Evolutionary conservation across 495 filamentous ascomycete genomes (phyloP).

Genomic region (Penicillium bialowiezense): DNA sequence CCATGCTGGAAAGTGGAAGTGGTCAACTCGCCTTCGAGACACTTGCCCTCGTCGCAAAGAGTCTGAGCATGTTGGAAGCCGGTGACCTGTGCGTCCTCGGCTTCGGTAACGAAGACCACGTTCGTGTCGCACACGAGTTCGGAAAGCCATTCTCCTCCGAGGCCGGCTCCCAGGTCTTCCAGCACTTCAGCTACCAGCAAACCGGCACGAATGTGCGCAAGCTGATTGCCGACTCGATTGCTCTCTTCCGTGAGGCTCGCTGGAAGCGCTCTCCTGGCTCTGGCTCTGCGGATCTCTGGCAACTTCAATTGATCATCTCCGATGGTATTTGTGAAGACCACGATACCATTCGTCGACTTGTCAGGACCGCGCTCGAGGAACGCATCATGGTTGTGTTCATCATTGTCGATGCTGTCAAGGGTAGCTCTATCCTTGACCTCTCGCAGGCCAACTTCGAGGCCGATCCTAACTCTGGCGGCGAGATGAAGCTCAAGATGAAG

Average conservation of each 20-base stretch:
- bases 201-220: conserved; percentile 77
- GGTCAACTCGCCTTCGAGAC: conserved; percentile 82
- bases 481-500: conserved; percentile 72
- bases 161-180: conserved; percentile 75
- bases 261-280: conserved; percentile 50
- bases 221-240: conserved; percentile 72
- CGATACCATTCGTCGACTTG: conserved; percentile 73
- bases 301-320: conserved; percentile 86
- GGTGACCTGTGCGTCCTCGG: conserved; percentile 86
- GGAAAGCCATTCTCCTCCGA: conserved; percentile 79
- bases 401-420: conserved; percentile 77
- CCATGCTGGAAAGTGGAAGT: conserved; percentile 76
- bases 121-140: conserved; percentile 87
- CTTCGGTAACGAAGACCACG: conserved; percentile 72
- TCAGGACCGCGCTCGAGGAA: conserved; percentile 85
- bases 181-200: conserved; percentile 84
- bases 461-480: conserved; percentile 50
- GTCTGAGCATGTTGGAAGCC: conserved; percentile 85
- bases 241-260: conserved; percentile 75
- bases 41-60: conserved; percentile 80
- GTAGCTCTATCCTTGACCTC: conserved; percentile 73
- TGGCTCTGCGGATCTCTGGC: conserved; percentile 83
- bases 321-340: conserved; percentile 93
- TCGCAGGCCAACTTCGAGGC: conserved; percentile 74
- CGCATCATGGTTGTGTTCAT: conserved; percentile 98